Conservation (phyloP, 768 basidiomycete species). For the Suillus hirtellus region DNA sequence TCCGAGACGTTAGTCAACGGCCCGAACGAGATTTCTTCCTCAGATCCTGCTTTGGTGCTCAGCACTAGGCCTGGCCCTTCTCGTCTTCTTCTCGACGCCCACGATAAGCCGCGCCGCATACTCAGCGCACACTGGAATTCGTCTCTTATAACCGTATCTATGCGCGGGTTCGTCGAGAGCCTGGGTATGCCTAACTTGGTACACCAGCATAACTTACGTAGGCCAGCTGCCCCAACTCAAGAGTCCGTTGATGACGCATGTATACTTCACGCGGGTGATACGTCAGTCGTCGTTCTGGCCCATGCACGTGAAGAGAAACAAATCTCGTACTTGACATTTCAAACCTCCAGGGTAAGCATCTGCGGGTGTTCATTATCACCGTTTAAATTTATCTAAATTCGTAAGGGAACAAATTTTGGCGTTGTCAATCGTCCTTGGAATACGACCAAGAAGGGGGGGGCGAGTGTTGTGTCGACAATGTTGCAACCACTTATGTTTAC, state of each 20-base stretch:
- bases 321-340: slow-evolving; percentile 25
- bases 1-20: not conserved
- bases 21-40: not conserved
- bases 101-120: slow-evolving; percentile 44
- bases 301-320: slow-evolving; percentile 41
- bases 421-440: slow-evolving; percentile 32
- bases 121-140: slow-evolving; percentile 22
- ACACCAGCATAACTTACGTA: slow-evolving; percentile 19
- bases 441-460: slow-evolving; percentile 39
- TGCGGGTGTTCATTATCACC: not conserved
- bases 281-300: slow-evolving; percentile 35
- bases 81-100: slow-evolving; percentile 25
- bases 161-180: slow-evolving; percentile 39
- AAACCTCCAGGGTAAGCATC: not conserved
- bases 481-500: slow-evolving; percentile 44
- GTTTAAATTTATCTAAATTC: not conserved
- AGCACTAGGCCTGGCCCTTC: slow-evolving; percentile 8
- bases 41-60: not conserved
- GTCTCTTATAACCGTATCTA: slow-evolving; percentile 35
- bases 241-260: slow-evolving; percentile 47
- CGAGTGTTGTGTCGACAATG: slow-evolving; percentile 44
- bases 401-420: slow-evolving; percentile 1
- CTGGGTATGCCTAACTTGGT: slow-evolving; percentile 25
- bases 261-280: slow-evolving; percentile 28
- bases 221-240: slow-evolving; percentile 23